A percentile compares a stretch with the other conserved stretches of the same genome.
Conservation (phyloP, 1,139 yeast genomes). For the Hemisphaericaspora xylofermentans region DNA sequence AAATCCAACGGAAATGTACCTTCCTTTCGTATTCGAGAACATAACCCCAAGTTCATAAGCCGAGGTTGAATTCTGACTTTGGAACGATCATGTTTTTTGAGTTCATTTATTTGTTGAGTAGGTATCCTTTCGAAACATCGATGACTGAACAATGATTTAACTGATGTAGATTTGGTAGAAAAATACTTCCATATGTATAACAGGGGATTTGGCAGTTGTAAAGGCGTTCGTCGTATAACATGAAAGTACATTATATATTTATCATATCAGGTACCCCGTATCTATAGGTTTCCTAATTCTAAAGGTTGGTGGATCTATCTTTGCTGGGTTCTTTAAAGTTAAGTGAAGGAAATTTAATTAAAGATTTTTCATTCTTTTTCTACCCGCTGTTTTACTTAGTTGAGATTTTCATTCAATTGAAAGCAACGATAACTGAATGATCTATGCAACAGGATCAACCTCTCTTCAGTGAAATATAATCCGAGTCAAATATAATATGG, state of each 20-base stretch:
- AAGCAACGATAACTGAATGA: too few relatives aligned
- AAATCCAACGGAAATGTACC: constrained; percentile 1
- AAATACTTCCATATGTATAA: too few relatives aligned
- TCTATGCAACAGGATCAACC: too few relatives aligned
- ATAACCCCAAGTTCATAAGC: constrained; percentile 11
- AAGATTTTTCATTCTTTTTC: too few relatives aligned
- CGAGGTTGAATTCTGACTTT: constrained; percentile 11
- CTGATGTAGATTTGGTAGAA: background rate
- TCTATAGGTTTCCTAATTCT: background rate
- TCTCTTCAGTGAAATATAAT: too few relatives aligned
- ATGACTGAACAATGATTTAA: constrained; percentile 3
- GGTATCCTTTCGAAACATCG: constrained; percentile 12
- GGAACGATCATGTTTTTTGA: constrained; percentile 9
- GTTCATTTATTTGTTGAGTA: constrained; percentile 9
- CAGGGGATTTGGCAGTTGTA: background rate
- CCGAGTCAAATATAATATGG: too few relatives aligned
- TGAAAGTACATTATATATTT: background rate
- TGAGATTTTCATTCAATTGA: too few relatives aligned
- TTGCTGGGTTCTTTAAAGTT: too few relatives aligned
- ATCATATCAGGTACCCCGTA: background rate
- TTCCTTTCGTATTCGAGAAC: constrained; percentile 2
- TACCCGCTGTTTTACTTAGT: too few relatives aligned
- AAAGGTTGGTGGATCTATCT: too few relatives aligned
- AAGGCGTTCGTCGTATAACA: constrained; percentile 2
- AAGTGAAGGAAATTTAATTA: too few relatives aligned